Evolutionary conservation across 805 yeast species (phyloP).

Genomic region (Debaryomyces maramus): DNA sequence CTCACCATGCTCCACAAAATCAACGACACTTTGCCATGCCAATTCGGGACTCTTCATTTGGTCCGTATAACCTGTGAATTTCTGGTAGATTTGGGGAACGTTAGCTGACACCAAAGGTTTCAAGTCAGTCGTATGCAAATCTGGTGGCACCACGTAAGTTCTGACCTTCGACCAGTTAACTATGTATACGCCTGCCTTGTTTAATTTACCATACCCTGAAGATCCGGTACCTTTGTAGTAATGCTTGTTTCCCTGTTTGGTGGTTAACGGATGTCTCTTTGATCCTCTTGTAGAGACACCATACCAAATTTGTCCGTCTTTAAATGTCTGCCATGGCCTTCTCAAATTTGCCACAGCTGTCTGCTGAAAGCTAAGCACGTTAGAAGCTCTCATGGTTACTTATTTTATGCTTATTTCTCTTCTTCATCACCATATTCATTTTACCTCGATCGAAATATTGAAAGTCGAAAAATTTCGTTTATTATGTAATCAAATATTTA

Average conservation of each 20-base stretch:
- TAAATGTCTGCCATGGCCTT: constrained; percentile 87
- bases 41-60: constrained; percentile 75
- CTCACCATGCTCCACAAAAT: constrained; percentile 75
- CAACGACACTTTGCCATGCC: constrained; percentile 68
- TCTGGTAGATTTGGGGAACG: constrained; percentile 67
- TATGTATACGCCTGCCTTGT: constrained; percentile 70
- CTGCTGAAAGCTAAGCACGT: constrained; percentile 46
- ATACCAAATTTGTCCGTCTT: constrained; percentile 82
- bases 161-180: constrained; percentile 85
- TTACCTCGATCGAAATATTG: neutral
- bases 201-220: constrained; percentile 83
- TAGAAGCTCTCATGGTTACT: constrained; percentile 51
- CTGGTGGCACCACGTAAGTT: constrained; percentile 81
- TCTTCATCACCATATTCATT: neutral
- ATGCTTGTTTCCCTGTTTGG: constrained; percentile 92
- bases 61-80: constrained; percentile 64
- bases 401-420: neutral
- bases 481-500: constrained; percentile 6
- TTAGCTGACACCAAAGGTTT: constrained; percentile 79
- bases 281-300: constrained; percentile 78
- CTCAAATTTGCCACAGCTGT: constrained; percentile 51
- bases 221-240: constrained; percentile 96
- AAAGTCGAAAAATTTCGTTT: constrained; percentile 3
- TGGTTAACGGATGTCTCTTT: constrained; percentile 78
- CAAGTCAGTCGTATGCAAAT: constrained; percentile 39